Evolutionary conservation across 495 filamentous ascomycete genomes (phyloP).

Genomic region (Pseudevernia furfuracea): DNA sequence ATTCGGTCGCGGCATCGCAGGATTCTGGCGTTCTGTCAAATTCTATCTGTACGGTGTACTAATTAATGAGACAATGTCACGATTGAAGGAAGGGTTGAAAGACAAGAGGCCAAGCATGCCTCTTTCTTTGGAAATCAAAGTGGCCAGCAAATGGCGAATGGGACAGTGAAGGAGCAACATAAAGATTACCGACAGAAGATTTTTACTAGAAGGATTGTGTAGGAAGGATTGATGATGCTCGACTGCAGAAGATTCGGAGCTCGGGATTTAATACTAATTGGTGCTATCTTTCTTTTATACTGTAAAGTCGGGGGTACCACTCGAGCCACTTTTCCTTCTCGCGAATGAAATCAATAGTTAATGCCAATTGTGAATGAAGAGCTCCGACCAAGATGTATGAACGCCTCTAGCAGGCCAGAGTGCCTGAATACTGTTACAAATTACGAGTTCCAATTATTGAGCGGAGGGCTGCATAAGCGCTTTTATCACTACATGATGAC

Average conservation of each 20-base stretch:
- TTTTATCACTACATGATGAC: background rate
- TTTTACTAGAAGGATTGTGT: background rate
- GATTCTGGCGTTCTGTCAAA: constrained; percentile 5
- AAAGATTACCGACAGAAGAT: background rate
- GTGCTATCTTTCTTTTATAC: too few species aligned
- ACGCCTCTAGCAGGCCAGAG: background rate
- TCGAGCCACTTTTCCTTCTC: too few species aligned
- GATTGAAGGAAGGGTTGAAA: background rate
- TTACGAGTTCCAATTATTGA: background rate
- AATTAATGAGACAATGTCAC: background rate
- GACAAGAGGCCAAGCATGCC: background rate
- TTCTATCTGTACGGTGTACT: background rate
- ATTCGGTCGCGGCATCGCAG: background rate
- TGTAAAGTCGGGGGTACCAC: too few species aligned
- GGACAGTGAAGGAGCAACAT: background rate
- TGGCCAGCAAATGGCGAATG: constrained; percentile 1
- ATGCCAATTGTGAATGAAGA: too few species aligned
- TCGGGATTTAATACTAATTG: too few species aligned
- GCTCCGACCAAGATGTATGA: background rate
- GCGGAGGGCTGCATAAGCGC: background rate
- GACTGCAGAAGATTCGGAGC: too few species aligned
- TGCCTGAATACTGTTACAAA: background rate
- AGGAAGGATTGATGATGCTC: background rate
- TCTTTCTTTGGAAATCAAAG: background rate
- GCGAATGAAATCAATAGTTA: too few species aligned